These are phyloP conservation scores for Ceratobasidium sp. DNA, from an alignment of 1,284 basidiomycete genomes.

Conservation along the genomic window DNA sequence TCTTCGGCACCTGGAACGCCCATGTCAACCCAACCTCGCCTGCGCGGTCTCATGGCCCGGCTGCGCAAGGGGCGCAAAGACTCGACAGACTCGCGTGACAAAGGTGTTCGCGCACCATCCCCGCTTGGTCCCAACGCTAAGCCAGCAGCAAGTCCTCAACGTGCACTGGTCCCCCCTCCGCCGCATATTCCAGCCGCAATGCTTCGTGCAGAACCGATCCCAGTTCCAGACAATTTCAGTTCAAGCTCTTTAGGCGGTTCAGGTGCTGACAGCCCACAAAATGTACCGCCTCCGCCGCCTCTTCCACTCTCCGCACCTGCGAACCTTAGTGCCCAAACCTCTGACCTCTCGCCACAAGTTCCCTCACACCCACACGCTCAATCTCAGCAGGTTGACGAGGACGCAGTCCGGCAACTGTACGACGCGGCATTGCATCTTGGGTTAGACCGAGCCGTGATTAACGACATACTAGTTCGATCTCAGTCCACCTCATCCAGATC, in stretches of 20 bases:
- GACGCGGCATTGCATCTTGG: slow-evolving; percentile 75
- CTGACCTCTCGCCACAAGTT: background rate
- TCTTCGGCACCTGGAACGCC: slow-evolving; percentile 56
- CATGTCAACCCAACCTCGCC: slow-evolving; percentile 59
- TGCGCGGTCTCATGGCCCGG: slow-evolving; percentile 79
- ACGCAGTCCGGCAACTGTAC: slow-evolving; percentile 71
- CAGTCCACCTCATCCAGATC: slow-evolving; percentile 65
- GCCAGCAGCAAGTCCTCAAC: background rate
- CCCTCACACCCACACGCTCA: background rate
- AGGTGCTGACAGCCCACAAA: slow-evolving; percentile 11
- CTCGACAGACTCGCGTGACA: slow-evolving; percentile 40
- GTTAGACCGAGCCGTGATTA: slow-evolving; percentile 70
- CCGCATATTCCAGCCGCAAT: slow-evolving; percentile 36
- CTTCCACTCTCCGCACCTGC: slow-evolving; percentile 1
- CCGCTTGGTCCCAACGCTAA: slow-evolving; percentile 31
- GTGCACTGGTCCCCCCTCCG: slow-evolving; percentile 12
- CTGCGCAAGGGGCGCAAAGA: slow-evolving; percentile 63
- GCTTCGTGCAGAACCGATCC: slow-evolving; percentile 19
- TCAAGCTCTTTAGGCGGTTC: slow-evolving; percentile 30
- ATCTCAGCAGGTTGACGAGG: slow-evolving; percentile 49
- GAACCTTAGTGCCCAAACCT: background rate
- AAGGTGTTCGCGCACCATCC: slow-evolving; percentile 21
- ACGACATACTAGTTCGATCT: slow-evolving; percentile 71
- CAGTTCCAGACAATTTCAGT: slow-evolving; percentile 28
- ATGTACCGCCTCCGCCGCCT: background rate